phyloP scores from a whole-genome alignment of 805 yeast genomes.

The Grigorovia jiainica region DNA sequence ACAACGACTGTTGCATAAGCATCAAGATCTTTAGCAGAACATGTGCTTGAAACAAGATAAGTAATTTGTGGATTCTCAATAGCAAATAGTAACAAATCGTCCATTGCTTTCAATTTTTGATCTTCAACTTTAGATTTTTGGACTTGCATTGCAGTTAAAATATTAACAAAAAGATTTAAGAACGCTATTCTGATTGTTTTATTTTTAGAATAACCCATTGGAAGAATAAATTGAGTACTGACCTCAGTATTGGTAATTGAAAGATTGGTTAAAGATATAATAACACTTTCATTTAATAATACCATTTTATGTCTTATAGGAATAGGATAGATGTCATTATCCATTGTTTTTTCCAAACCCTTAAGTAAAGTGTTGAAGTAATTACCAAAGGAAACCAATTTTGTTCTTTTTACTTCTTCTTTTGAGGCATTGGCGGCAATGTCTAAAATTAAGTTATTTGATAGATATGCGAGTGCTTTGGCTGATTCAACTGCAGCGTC shows the following conservation, averaged over 20 bases:
- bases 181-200: slow-evolving; percentile 59
- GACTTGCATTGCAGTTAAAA: slow-evolving; percentile 33
- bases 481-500: slow-evolving; percentile 62
- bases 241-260: slow-evolving; percentile 66
- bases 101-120: slow-evolving; percentile 18
- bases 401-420: slow-evolving; percentile 43
- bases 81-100: slow-evolving; percentile 23
- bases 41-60: slow-evolving; percentile 46
- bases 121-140: slow-evolving; percentile 23
- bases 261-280: slow-evolving; percentile 57
- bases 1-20: slow-evolving; percentile 58
- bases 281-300: slow-evolving; percentile 51
- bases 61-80: slow-evolving; percentile 35
- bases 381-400: slow-evolving; percentile 55
- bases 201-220: slow-evolving; percentile 69
- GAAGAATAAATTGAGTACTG: slow-evolving; percentile 66
- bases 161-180: slow-evolving; percentile 66
- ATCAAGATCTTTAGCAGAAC: slow-evolving; percentile 63
- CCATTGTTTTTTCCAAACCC: slow-evolving; percentile 33
- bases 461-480: slow-evolving; percentile 43
- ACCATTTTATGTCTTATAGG: slow-evolving; percentile 44
- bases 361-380: slow-evolving; percentile 53
- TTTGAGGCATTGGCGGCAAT: slow-evolving; percentile 47
- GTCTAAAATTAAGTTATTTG: slow-evolving; percentile 50
- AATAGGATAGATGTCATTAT: slow-evolving; percentile 28